Percentiles rank a stretch among this genome's conserved stretches.
These are phyloP conservation scores for Chytriomyces hyalinus DNA, from an alignment of 192 early-diverging fungal species.

Conservation along the genomic window DNA sequence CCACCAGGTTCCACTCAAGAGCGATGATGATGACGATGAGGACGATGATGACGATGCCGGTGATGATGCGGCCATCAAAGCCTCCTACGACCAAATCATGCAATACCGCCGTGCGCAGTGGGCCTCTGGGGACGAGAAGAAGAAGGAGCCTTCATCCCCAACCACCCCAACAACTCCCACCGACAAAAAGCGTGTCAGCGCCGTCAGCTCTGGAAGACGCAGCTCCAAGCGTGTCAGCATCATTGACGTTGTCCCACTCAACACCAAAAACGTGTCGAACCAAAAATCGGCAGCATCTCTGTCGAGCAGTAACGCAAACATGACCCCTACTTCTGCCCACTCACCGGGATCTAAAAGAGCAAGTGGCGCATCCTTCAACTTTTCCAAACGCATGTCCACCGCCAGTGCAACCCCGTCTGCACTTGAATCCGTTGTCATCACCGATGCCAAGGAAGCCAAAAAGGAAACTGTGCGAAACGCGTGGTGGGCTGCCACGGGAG, in stretches of 20 bases:
- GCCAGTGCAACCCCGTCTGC: background rate
- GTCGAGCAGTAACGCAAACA: background rate
- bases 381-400: slow-evolving; percentile 13
- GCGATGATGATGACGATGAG: slow-evolving; percentile 8
- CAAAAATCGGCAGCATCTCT: background rate
- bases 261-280: background rate
- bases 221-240: background rate
- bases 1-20: slow-evolving; percentile 3
- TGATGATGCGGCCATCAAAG: background rate
- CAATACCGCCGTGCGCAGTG: slow-evolving; percentile 22
- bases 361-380: background rate
- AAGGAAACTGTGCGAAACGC: slow-evolving; percentile 17
- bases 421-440: background rate
- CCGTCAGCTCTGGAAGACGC: background rate
- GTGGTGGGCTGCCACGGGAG: slow-evolving; percentile 28
- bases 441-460: slow-evolving; percentile 4
- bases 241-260: background rate
- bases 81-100: slow-evolving; percentile 4
- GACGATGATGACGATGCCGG: slow-evolving; percentile 14
- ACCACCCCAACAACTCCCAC: background rate
- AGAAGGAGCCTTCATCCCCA: background rate
- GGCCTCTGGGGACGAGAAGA: background rate
- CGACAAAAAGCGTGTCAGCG: background rate
- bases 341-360: background rate
- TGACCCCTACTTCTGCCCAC: background rate